Percentiles rank a stretch among this genome's conserved stretches.
Evolutionary conservation across 371 early-diverging fungal species (phyloP).

Genomic region (Conidiobolus incongruus): DNA sequence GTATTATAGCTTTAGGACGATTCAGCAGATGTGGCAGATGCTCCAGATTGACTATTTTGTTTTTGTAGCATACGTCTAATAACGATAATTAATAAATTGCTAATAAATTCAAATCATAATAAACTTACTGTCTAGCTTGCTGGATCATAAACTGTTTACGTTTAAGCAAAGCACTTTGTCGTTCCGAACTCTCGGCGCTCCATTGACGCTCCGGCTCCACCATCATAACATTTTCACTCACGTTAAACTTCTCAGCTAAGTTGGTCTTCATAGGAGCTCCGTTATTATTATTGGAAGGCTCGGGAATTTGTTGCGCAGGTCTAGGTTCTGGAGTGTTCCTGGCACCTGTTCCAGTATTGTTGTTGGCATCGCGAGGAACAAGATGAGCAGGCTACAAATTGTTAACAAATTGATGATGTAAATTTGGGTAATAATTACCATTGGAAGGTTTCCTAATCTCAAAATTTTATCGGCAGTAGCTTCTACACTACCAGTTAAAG

Average conservation of each 20-base stretch:
- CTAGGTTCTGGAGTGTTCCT: constrained; percentile 7
- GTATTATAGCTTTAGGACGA: no score
- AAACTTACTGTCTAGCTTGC: constrained; percentile 50
- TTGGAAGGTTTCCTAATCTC: constrained; percentile 41
- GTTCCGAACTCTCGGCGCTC: constrained; percentile 44
- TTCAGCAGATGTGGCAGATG: no score
- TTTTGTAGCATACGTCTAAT: no score
- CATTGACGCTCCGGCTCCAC: constrained; percentile 48
- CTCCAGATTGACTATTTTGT: no score
- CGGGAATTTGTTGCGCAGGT: constrained; percentile 9
- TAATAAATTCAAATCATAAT: not conserved
- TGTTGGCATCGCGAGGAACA: constrained; percentile 8
- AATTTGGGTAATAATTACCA: constrained; percentile 15
- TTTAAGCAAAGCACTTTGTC: constrained; percentile 47
- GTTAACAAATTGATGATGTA: not conserved
- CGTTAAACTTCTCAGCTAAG: constrained; percentile 22
- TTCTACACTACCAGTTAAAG: constrained; percentile 70
- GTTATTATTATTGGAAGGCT: constrained; percentile 10
- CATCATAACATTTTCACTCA: constrained; percentile 11
- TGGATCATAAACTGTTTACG: constrained; percentile 75
- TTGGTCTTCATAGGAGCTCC: constrained; percentile 13
- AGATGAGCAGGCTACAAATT: not conserved
- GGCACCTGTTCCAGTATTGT: constrained; percentile 7
- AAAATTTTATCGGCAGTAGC: constrained; percentile 73
- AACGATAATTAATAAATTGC: no score